phyloP scores from a whole-genome alignment of 2,329 filamentous ascomycete species.

The Phaeoacremonium minimum region DNA sequence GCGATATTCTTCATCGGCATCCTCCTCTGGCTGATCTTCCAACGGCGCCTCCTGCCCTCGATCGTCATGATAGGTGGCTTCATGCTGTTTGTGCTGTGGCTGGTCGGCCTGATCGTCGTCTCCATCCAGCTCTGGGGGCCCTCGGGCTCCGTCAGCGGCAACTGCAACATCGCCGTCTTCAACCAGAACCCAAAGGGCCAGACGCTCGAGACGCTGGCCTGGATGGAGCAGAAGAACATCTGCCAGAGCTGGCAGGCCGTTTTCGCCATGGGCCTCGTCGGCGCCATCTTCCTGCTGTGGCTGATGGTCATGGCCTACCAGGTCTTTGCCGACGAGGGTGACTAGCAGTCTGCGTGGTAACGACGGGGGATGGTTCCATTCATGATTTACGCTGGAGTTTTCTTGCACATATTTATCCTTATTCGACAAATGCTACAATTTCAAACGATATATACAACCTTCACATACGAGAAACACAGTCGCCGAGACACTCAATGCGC shows the following conservation, averaged over 20 bases:
- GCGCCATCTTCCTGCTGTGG: constrained; percentile 59
- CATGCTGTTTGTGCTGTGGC: constrained; percentile 64
- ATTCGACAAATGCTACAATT: too few relatives aligned
- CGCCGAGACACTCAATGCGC: too few relatives aligned
- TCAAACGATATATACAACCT: too few relatives aligned
- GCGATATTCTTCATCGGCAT: constrained; percentile 63
- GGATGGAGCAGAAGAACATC: constrained; percentile 59
- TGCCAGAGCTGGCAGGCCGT: constrained; percentile 62
- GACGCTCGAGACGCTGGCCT: constrained; percentile 53
- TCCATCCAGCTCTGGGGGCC: constrained; percentile 62
- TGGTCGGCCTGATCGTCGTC: constrained; percentile 59
- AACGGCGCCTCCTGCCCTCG: constrained; percentile 55
- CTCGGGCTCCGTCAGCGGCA: constrained; percentile 50
- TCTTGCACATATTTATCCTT: too few relatives aligned
- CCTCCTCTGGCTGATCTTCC: constrained; percentile 58
- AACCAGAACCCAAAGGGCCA: constrained; percentile 44
- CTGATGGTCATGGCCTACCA: constrained; percentile 65
- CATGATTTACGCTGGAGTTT: too few relatives aligned
- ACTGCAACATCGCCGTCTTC: constrained; percentile 56
- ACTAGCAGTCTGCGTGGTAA: too few relatives aligned
- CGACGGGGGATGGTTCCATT: too few relatives aligned
- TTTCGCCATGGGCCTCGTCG: constrained; percentile 59
- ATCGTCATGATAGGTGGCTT: constrained; percentile 63
- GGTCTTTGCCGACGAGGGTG: constrained; percentile 45
- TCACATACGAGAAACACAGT: too few relatives aligned